Evolutionary conservation across 345 rosid species (phyloP), one percentile per base, ranked within the genome.

Genomic region (Garcia nutans): DNA sequence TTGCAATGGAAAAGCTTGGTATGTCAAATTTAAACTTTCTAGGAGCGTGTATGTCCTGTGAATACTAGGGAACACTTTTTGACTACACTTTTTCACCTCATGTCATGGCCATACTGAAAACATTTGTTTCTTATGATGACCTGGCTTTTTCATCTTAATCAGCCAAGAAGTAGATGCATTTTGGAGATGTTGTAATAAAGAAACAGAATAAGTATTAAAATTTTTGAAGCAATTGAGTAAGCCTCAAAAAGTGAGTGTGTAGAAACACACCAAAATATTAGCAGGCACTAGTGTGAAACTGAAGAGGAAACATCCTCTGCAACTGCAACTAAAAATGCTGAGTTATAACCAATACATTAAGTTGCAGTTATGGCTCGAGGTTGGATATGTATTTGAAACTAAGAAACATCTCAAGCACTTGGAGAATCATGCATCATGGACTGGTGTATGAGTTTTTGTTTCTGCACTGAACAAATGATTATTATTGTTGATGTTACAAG

Each of bases 1-100:
- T 87, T 78, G 98, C 98, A 58, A 78, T 96, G 70, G 87, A 84
- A 66, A 93, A 78, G 79, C 97, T 90, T 66, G 94, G 99, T 96
- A 82, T 64, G 84, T 73, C 55, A 57, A 41, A 67, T 42, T 12
- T 12, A 15, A 17, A 64, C 19, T 7, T 31, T 62, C 15, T 26
- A 9, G 42, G 20, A 62, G 11, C 17, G 4, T 28, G 24, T 28
- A 42, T 28, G 2, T 33, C 28, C 15, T 8, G 20, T 26, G 41
- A 28, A 7, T 59, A 10, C 8, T 13, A 60, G 17, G 26, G 16
- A 60, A 60, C 37, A 11, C 31, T 28, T 24, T 37, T 31, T 28
- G 42, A 33, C 41, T 12, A 28, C 8, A 16, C 66, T 22, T 10
- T 60, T 60, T 62, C 42, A 13, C 66, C 20, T 13, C 16, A 28